phyloP scores from a whole-genome alignment of 352 stramenopile species.

The Phytophthora tubulina region DNA sequence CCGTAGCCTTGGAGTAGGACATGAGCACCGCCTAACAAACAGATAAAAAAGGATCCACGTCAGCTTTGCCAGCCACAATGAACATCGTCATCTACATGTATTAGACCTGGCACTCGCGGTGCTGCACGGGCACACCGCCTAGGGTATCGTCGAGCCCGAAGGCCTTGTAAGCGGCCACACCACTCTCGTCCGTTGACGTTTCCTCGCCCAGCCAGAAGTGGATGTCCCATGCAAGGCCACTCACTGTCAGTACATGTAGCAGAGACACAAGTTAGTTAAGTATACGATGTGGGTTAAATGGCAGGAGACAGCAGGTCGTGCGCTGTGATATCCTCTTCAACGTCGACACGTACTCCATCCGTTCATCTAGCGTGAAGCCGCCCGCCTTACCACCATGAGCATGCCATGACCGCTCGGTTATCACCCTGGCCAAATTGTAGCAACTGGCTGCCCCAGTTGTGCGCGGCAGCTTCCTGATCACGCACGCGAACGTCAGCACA shows the following conservation, averaged over 20 bases:
- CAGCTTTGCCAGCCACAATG: slow-evolving; percentile 2
- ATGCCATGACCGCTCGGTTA: too few relatives aligned
- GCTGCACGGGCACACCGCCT: slow-evolving; percentile 93
- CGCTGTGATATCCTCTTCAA: neutral
- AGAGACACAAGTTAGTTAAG: slow-evolving; percentile 5
- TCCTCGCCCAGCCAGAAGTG: slow-evolving; percentile 98
- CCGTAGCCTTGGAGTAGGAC: slow-evolving; percentile 93
- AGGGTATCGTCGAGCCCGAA: slow-evolving; percentile 96
- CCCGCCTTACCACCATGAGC: too few relatives aligned
- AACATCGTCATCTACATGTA: neutral
- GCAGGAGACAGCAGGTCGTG: neutral
- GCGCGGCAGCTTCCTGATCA: too few relatives aligned
- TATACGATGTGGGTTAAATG: neutral
- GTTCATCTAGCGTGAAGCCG: too few relatives aligned
- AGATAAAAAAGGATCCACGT: neutral
- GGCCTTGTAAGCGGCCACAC: slow-evolving; percentile 96
- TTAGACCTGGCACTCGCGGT: slow-evolving; percentile 83
- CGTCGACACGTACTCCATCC: too few relatives aligned
- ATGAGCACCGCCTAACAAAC: slow-evolving; percentile 83
- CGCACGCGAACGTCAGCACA: too few relatives aligned
- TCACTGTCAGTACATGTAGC: slow-evolving; percentile 12
- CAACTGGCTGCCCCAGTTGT: too few relatives aligned
- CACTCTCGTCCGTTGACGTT: slow-evolving; percentile 93
- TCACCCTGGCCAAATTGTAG: too few relatives aligned
- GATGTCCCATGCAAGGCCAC: slow-evolving; percentile 89